phyloP scores from a whole-genome alignment of 768 basidiomycete genomes.

The Hygrophoropsis aurantiaca region DNA sequence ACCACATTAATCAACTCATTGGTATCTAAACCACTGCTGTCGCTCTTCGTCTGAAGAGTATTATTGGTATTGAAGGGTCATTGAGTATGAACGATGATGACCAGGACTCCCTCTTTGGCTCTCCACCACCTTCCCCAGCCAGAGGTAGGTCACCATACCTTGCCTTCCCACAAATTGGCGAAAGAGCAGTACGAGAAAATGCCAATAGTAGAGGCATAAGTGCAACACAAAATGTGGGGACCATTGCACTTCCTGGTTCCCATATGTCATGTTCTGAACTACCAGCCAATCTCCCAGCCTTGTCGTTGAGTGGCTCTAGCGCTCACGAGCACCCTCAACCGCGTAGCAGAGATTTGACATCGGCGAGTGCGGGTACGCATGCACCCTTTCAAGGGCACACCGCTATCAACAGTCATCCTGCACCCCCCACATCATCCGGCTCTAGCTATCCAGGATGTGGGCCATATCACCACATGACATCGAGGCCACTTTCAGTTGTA shows the following conservation, averaged over 20 bases:
- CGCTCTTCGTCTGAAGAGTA: background rate
- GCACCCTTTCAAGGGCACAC: background rate
- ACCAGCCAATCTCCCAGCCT: conserved; percentile 77
- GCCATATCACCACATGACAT: too few species aligned
- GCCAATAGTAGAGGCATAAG: conserved; percentile 14
- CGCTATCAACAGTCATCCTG: background rate
- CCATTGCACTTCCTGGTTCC: conserved; percentile 98
- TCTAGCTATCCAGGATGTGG: too few species aligned
- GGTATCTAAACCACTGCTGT: too few species aligned
- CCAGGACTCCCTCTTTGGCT: conserved; percentile 77
- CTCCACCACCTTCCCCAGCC: conserved; percentile 69
- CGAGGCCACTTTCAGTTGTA: too few species aligned
- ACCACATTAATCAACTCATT: too few species aligned
- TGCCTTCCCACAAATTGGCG: conserved; percentile 26
- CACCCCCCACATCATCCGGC: too few species aligned
- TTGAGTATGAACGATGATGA: conserved; percentile 40
- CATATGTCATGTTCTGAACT: conserved; percentile 81
- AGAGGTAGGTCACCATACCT: conserved; percentile 79
- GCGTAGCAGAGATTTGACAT: conserved; percentile 6
- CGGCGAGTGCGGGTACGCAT: too few species aligned
- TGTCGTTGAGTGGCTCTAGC: conserved; percentile 47
- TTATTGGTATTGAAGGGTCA: conserved; percentile 6
- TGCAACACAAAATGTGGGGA: conserved; percentile 84
- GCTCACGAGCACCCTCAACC: conserved; percentile 33
- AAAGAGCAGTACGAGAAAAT: conserved; percentile 1